phyloP scores from a whole-genome alignment of 1,284 basidiomycete species.

The Rhizopogon parksii region DNA sequence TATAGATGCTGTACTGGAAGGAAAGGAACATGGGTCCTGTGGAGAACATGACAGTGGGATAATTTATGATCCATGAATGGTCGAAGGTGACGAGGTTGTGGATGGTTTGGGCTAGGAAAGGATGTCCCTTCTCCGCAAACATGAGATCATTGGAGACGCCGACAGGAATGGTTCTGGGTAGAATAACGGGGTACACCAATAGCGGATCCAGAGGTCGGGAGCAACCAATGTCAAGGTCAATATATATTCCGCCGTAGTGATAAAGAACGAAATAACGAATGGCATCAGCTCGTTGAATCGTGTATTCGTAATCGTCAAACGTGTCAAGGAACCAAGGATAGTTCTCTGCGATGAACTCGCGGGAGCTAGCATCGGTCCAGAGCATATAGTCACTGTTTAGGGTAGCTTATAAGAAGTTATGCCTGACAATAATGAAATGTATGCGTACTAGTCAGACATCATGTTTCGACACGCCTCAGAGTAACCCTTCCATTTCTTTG shows the following conservation, averaged over 20 bases:
- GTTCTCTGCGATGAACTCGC: slow-evolving; percentile 81
- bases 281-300: slow-evolving; percentile 94
- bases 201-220: slow-evolving; percentile 85
- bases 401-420: slow-evolving; percentile 14
- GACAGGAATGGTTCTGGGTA: slow-evolving; percentile 94
- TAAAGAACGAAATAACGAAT: slow-evolving; percentile 98
- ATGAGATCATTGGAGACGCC: slow-evolving; percentile 98
- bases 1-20: slow-evolving; percentile 79
- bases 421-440: slow-evolving; percentile 12
- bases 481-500: slow-evolving; percentile 74
- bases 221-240: slow-evolving; percentile 97
- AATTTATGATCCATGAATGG: slow-evolving; percentile 90
- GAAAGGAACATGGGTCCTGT: slow-evolving; percentile 95
- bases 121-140: slow-evolving; percentile 79
- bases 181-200: slow-evolving; percentile 81
- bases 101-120: slow-evolving; percentile 90
- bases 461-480: slow-evolving; percentile 79
- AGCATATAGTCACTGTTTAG: slow-evolving; percentile 82
- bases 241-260: slow-evolving; percentile 92
- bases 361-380: slow-evolving; percentile 91
- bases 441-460: slow-evolving; percentile 91
- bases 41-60: slow-evolving; percentile 99
- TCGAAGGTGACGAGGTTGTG: slow-evolving; percentile 91
- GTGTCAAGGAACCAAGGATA: slow-evolving; percentile 93
- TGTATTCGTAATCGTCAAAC: slow-evolving; percentile 88